Evolutionary conservation across 2,329 filamentous ascomycete genomes (phyloP), one percentile per base, ranked within the genome.

Genomic region (Daldinia sp.): DNA sequence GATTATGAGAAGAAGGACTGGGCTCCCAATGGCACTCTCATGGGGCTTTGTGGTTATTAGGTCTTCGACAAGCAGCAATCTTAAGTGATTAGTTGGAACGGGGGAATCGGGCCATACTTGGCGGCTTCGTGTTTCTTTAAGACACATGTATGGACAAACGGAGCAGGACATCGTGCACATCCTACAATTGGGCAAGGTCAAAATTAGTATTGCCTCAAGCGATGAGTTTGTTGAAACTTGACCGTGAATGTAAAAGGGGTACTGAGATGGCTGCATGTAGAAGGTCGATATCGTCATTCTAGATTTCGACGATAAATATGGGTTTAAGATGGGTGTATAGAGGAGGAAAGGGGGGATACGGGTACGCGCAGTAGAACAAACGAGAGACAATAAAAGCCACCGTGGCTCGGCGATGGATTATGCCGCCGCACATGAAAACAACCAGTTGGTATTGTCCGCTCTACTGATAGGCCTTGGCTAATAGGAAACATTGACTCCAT

Each of bases 121-220:
- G 66, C 57, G 57, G 35, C 48, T 35, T 60, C 37, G 42, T 37
- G n/a, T 60, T 67, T 69, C 65, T 54, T 69, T 67, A 69, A 69
- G 60, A 56, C 53, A 39, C 48, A 54, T 39, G 30, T 5, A 62
- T 51, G 46, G 39, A 39, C 46, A 20, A 53, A 50, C 35, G 48
- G 20, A 57, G 33, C n/a, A 54, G 37, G 30, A 54, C 44, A 56
- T 54, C 4, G 48, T 50, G 44, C 42, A 23, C 20, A 23, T 54
- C 4, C 53, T 50, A 35, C 42, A 59, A 53, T 35, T 48, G 12
- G 35, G 55, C 50, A 69, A 59, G 61, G 37, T 35, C 30, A 67
- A 60, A 44, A n/a, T 33, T 54, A 56, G 57, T 63, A 63, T 69
- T 69, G 60, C 67, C 66, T 67, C 30, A 20, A 13, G 13, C 60